Base-by-base conservation (phyloP, 495 filamentous ascomycete species). In the Pseudomonodictys pantanalensis region DNA sequence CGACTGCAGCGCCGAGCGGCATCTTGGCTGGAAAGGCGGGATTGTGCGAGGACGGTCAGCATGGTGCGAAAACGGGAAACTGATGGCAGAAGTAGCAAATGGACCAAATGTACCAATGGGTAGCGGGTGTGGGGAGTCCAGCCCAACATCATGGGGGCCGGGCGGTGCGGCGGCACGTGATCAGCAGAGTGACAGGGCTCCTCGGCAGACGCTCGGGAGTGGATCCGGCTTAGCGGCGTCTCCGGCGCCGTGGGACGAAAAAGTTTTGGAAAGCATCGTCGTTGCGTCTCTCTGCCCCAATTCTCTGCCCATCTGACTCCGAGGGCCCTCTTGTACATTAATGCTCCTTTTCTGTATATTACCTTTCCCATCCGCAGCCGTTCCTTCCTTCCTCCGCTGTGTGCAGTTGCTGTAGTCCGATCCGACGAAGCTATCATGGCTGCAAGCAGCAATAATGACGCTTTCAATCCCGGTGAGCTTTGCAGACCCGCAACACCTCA, bases 361-460 rank as follows among this genome's bases (percentile, higher is more conserved):
- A 50, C 47, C 55, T 49, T 47, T 10, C 18, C 17, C 41, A 17
- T n/a, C 45, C 33, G 17, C 42, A n/a, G 39, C 41, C 55, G 24
- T 58, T 47, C 47, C 45, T 62, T 58, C 52, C 43, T 45, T 62
- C 47, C 38, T 23, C 47, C 26, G 15, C 12, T 10, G 15, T 22
- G 26, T 56, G 28, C 29, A 55, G 20, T 50, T 33, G 15, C 30
- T 49, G n/a, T n/a, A n/a, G n/a, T n/a, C n/a, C n/a, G n/a, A n/a
- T n/a, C n/a, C n/a, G n/a, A n/a, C n/a, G n/a, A 42, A 9, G 28
- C 39, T 41, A 46, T 26, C 44, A 70, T 70, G 68, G 65, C 68
- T 30, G 68, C 55, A 26, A 57, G 26, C 50, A 62, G 47, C 52
- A 54, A n/a, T n/a, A n/a, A 65, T 68, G 68, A 68, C 57, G 67